Conservation (phyloP, 108 stramenopile genomes). For the Stephanodiscus triporus region DNA sequence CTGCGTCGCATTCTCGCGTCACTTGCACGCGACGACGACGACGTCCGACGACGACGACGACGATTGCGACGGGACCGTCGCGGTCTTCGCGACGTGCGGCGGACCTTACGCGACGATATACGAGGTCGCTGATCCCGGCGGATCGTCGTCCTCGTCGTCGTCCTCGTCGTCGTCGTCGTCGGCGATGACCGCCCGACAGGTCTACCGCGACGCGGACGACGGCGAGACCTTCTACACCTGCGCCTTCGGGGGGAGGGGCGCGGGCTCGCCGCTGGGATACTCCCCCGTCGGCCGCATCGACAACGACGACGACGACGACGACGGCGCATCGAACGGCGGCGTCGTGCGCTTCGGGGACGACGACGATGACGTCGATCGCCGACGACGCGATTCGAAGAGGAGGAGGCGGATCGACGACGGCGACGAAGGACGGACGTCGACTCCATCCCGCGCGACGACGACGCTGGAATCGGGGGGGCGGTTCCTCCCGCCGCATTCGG, state of each 20-base stretch:
- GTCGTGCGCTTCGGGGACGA: slow-evolving; percentile 10
- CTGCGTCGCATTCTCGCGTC: slow-evolving; percentile 60
- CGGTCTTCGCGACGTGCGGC: slow-evolving; percentile 67
- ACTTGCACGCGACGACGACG: slow-evolving; percentile 20
- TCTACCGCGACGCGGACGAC: slow-evolving; percentile 61
- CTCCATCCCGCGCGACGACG: neutral
- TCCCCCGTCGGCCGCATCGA: slow-evolving; percentile 7
- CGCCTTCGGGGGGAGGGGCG: slow-evolving; percentile 68
- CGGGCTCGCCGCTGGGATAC: slow-evolving; percentile 39
- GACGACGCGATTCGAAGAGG: neutral
- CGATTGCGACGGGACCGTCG: slow-evolving; percentile 7
- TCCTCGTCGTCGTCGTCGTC: neutral
- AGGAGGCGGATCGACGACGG: neutral
- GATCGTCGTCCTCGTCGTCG: neutral
- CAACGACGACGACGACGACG: slow-evolving; percentile 4
- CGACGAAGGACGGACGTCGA: neutral
- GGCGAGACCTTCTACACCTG: slow-evolving; percentile 67
- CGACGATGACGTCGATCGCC: neutral
- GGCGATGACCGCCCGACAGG: slow-evolving; percentile 44
- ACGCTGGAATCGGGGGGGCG: neutral
- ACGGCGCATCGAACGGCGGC: neutral
- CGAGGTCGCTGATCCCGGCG: slow-evolving; percentile 51
- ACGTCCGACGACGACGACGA: neutral
- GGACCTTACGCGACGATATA: slow-evolving; percentile 60
- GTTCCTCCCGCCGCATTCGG: slow-evolving; percentile 20